A percentile compares a stretch with the other conserved stretches of the same genome.
phyloP scores from a whole-genome alignment of 257 asterid species.

The Gentiana dahurica region DNA sequence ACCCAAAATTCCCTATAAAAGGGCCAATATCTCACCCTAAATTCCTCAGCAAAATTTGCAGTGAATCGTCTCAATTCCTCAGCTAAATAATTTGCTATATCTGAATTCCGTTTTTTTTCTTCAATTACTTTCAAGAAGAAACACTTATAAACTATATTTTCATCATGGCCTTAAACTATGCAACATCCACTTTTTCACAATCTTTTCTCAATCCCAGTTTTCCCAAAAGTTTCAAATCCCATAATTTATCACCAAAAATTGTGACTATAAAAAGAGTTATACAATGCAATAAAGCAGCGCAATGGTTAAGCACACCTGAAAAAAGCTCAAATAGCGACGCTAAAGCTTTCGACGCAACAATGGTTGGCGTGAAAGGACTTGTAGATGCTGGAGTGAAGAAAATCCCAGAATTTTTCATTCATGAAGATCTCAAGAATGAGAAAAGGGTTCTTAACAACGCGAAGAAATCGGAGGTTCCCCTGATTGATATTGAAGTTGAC shows the following conservation, averaged over 20 bases:
- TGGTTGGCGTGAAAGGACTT: slow-evolving; percentile 10
- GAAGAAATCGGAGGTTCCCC: background rate
- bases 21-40: too few species aligned
- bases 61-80: too few species aligned
- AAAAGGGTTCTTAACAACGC: background rate
- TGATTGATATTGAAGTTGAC: slow-evolving; percentile 2
- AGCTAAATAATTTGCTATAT: too few species aligned
- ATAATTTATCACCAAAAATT: background rate
- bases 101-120: too few species aligned
- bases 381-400: slow-evolving; percentile 9
- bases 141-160: too few species aligned
- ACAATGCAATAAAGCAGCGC: background rate
- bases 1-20: too few species aligned
- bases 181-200: too few species aligned
- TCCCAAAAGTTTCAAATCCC: too few species aligned
- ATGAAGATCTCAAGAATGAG: slow-evolving; percentile 1
- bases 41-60: too few species aligned
- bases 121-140: too few species aligned
- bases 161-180: too few species aligned
- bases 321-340: slow-evolving; percentile 3
- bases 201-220: too few species aligned
- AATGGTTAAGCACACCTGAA: slow-evolving; percentile 6
- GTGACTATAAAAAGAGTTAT: background rate
- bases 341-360: slow-evolving; percentile 12
- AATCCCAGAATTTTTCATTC: slow-evolving; percentile 9